Evolutionary conservation across 2,329 filamentous ascomycete genomes (phyloP), one percentile per base, ranked within the genome.

Genomic region (Ceratocystis colombiana): DNA sequence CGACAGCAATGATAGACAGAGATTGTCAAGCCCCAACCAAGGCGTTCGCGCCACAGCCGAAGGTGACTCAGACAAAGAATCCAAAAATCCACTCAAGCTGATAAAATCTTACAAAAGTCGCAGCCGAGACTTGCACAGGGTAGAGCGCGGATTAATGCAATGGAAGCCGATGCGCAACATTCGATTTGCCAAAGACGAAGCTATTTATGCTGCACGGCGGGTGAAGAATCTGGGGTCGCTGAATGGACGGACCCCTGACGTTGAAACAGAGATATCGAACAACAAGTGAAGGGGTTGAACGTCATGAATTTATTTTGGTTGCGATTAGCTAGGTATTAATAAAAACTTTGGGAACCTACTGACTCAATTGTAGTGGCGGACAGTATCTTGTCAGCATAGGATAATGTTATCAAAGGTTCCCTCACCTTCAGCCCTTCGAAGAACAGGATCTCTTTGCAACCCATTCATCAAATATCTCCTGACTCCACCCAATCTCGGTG

Each of bases 111-210:
- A 88, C 73, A 85, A 84, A 71, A 79, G 80, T 66, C 82, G 85
- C 69, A 90, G 87, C 73, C 84, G 88, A 69, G 85, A 88, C 59
- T 80, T 96, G 73, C 88, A 92, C 74, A 84, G 92, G 0, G 90
- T 92, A 76, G 91, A 96, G 71, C 82, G 92, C 10, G 93, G 93
- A 0, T 72, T 96, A 73, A 96, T 96, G 90, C 93, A 97, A 75
- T 97, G 92, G 91, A 89, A 86, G 72, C 92, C 93, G 0, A 88
- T 92, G 73, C 82, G 93, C 50, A 96, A 96, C 73, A 79, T 85
- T 25, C 85, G 86, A 70, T 97, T 96, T 74, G 92, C 87, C 55
- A 96, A 94, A 76, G 82, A 96, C 71, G 89, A 97, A 78, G 85
- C 88, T 0, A 87, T 88, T 71, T 92, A 87, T 76, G 90, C 89